These are phyloP conservation scores for Russula brevipes DNA, from an alignment of 768 basidiomycete genomes.

Conservation along the genomic window DNA sequence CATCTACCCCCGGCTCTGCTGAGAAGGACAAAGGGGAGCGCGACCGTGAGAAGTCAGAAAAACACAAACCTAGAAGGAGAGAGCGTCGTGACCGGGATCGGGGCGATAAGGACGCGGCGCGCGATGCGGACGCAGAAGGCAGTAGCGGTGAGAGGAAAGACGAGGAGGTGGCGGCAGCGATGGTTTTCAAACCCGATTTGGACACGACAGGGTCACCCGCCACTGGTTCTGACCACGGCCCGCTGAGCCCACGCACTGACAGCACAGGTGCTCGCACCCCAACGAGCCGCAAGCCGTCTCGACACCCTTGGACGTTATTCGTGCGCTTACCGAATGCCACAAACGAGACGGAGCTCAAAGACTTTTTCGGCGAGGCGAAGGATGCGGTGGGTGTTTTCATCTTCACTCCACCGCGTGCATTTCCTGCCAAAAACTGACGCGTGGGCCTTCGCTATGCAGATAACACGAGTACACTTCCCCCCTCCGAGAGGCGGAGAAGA, in stretches of 20 bases:
- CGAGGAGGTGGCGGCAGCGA: conserved; percentile 30
- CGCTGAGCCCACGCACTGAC: conserved; percentile 41
- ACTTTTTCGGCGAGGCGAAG: conserved; percentile 71
- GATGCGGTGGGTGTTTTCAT: conserved; percentile 47
- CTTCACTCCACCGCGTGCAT: not conserved
- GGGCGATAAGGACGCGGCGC: conserved; percentile 35
- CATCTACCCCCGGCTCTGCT: conserved; percentile 23
- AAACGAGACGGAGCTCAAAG: conserved; percentile 61
- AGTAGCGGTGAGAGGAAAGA: conserved; percentile 33
- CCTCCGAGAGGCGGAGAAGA: conserved; percentile 43
- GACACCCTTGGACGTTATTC: conserved; percentile 84
- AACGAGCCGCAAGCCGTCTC: conserved; percentile 52
- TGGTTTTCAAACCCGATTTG: conserved; percentile 31
- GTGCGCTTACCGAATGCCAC: conserved; percentile 56
- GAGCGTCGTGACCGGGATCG: conserved; percentile 53
- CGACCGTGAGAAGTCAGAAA: conserved; percentile 48
- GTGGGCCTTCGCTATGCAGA: conserved; percentile 37
- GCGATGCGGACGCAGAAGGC: conserved; percentile 11
- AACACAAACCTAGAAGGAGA: conserved; percentile 56
- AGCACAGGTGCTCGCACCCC: conserved; percentile 68
- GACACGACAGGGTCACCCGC: conserved; percentile 14
- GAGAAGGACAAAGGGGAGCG: conserved; percentile 22
- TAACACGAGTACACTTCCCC: conserved; percentile 64
- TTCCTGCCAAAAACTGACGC: not conserved
- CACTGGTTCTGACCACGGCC: conserved; percentile 38